Base-by-base conservation (phyloP, 1,139 yeast genomes). In the Kodamaea plutei region DNA sequence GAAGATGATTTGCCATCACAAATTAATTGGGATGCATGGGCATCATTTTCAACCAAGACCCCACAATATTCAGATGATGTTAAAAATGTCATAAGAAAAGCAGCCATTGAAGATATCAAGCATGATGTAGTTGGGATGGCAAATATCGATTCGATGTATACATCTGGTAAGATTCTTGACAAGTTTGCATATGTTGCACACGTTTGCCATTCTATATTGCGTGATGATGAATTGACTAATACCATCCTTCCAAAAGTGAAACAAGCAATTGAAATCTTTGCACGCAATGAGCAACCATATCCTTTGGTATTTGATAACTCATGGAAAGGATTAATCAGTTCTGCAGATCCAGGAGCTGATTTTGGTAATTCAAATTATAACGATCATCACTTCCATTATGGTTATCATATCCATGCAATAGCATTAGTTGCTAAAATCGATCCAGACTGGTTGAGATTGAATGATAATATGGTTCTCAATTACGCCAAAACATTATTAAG, bases 341-440 rank as follows among this genome's bases (percentile, higher is more conserved):
- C 81, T 0, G 84, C 88, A 0, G 78, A 75, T 1, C 68, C 78
- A 1, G 75, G 64, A 11, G 79, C 78, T 2, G 93, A 83, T 59
- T 83, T 78, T 51, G 93, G 93, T 33, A 83, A 83, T 48, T 69
- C 88, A 8, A 78, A 74, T 47, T 83, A 82, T 50, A 83, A 83
- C 46, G 93, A 83, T 46, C 93, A 83, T 46, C 91, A 83, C 54
- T 83, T 83, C 64, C 91, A 83, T 56, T 83, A 81, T 48, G 85
- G 87, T 1, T 83, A 83, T 44, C 87, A 79, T 47, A 69, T 83
- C 24, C 82, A 81, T 48, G 84, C 91, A 0, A 77, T 82, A 30
- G 84, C 89, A 0, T 56, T 83, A 11, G 58, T 79, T 8, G 79
- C 76, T 1, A 54, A 69, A 33, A 74, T 79, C 15, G 91, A 82